Base-by-base conservation (phyloP, 2,329 filamentous ascomycete species). In the Exophiala xenobiotica region DNA sequence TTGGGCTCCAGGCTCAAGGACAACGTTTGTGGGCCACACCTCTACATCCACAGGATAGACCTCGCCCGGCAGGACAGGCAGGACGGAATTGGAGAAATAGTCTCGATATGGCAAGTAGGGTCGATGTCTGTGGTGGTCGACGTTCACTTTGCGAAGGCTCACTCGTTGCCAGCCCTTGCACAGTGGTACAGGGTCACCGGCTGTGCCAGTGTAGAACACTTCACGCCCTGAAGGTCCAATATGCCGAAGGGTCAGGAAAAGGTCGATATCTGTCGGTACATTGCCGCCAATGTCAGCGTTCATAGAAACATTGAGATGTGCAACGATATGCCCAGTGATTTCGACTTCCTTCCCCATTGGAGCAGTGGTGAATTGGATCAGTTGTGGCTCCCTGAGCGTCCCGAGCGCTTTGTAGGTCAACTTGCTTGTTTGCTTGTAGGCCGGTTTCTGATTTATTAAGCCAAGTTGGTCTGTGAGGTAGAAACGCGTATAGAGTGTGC, bases 251-350 rank as follows among this genome's bases (percentile, higher is more conserved):
- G 78, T 82, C 2, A 85, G 54, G 63, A 80, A 80, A 18, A 80
- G 64, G 52, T 80, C 78, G 33, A 71, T 75, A 35, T 81, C 78
- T 1, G 67, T 69, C 0, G 76, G 77, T 5, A 38, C 35, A 9
- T 3, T 19, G n/a, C 11, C 19, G 35, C 35, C 35, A 8, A 16
- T 7, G 35, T 38, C n/a, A 9, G 74, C 63, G 2, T 67, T 73
- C 27, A 74, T 68, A 0, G 83, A 86, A 0, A 87, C 78, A 53
- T 82, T 81, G 3, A 89, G 71, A 57, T 82, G 83, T 0, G 82
- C 83, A 0, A 80, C 72, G 22, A 87, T 70, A 61, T 88, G 82
- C 0, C 86, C 86, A 0, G 86, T 88, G 47, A 89, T 80, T 62
- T 88, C 86, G 0, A 79, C 85, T 60, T 88, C 82, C 5, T 71